These are phyloP conservation scores for Exserohilum rostratum DNA, from an alignment of 2,329 filamentous ascomycete species.

Conservation along the genomic window DNA sequence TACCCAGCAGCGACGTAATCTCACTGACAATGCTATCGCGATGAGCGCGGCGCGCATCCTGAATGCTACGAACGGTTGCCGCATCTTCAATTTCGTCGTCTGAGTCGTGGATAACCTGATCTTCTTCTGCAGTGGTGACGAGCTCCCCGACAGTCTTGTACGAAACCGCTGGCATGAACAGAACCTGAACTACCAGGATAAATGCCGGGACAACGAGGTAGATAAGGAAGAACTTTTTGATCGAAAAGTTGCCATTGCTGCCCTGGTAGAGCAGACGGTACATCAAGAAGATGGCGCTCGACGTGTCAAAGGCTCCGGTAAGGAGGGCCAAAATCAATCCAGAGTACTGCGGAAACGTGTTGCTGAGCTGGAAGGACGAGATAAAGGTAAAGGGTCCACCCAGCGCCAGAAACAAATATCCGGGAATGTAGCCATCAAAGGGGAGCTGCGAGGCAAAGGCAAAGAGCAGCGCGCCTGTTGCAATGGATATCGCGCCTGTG, in stretches of 20 bases:
- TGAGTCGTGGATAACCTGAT: slow-evolving; percentile 57
- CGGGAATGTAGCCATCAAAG: slow-evolving; percentile 70
- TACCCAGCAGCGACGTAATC: slow-evolving; percentile 75
- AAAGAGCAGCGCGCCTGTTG: slow-evolving; percentile 73
- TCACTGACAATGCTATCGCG: slow-evolving; percentile 70
- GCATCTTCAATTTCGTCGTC: slow-evolving; percentile 61
- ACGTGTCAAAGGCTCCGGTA: slow-evolving; percentile 60
- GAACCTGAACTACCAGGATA: slow-evolving; percentile 53
- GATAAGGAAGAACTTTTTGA: slow-evolving; percentile 57
- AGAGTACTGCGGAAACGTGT: slow-evolving; percentile 58
- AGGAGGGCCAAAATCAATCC: slow-evolving; percentile 57
- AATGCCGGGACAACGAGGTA: slow-evolving; percentile 56
- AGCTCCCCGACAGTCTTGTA: slow-evolving; percentile 74
- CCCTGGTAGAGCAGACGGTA: slow-evolving; percentile 56
- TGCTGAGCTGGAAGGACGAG: slow-evolving; percentile 58
- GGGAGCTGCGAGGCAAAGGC: slow-evolving; percentile 68
- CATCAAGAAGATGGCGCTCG: slow-evolving; percentile 55
- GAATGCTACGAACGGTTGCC: slow-evolving; percentile 54
- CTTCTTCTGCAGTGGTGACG: slow-evolving; percentile 70
- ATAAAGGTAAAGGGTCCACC: slow-evolving; percentile 60
- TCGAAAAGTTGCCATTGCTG: slow-evolving; percentile 50
- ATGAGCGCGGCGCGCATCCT: slow-evolving; percentile 63
- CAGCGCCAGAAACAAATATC: slow-evolving; percentile 57
- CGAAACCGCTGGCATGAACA: slow-evolving; percentile 55
- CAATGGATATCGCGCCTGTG: slow-evolving; percentile 71